Evolutionary conservation across 495 filamentous ascomycete genomes (phyloP).

Genomic region (Aspergillus sclerotiicarbonarius): DNA sequence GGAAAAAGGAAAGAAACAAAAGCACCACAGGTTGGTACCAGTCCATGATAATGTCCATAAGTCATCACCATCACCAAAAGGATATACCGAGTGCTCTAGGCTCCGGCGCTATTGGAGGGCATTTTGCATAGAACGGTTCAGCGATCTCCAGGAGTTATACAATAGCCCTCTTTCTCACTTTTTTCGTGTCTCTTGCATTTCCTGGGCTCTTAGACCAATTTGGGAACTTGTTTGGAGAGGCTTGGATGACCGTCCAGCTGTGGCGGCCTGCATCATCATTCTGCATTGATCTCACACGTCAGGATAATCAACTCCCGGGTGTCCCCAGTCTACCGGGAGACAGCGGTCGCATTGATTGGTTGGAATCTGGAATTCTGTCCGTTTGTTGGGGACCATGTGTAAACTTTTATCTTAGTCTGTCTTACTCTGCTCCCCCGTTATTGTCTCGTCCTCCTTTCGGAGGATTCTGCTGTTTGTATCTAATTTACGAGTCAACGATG

Average conservation of each 20-base stretch:
- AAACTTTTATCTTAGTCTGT: background rate
- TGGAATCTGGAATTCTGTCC: background rate
- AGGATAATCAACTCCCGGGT: background rate
- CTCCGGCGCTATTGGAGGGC: conserved; percentile 6
- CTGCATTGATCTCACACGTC: conserved; percentile 2
- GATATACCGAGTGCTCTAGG: conserved; percentile 13
- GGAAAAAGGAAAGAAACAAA: conserved; percentile 9
- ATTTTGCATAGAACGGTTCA: conserved; percentile 29
- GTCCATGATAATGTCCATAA: conserved; percentile 12
- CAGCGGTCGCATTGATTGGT: background rate
- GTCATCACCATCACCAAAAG: conserved; percentile 12
- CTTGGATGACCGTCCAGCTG: background rate
- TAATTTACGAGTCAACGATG: conserved; percentile 22
- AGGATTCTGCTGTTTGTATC: background rate
- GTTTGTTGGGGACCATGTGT: background rate
- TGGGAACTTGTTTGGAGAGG: conserved; percentile 1
- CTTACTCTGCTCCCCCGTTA: background rate
- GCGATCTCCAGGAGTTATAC: conserved; percentile 17
- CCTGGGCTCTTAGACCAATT: conserved; percentile 8
- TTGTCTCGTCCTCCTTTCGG: background rate
- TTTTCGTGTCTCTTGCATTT: conserved; percentile 16
- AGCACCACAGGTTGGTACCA: conserved; percentile 15
- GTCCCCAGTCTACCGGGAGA: background rate
- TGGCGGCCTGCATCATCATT: conserved; percentile 5
- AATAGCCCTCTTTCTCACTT: conserved; percentile 6